Evolutionary conservation across 2,329 filamentous ascomycete species (phyloP), one percentile per base, ranked within the genome.

Genomic region (Nothophaeocryptopus gaeumannii): DNA sequence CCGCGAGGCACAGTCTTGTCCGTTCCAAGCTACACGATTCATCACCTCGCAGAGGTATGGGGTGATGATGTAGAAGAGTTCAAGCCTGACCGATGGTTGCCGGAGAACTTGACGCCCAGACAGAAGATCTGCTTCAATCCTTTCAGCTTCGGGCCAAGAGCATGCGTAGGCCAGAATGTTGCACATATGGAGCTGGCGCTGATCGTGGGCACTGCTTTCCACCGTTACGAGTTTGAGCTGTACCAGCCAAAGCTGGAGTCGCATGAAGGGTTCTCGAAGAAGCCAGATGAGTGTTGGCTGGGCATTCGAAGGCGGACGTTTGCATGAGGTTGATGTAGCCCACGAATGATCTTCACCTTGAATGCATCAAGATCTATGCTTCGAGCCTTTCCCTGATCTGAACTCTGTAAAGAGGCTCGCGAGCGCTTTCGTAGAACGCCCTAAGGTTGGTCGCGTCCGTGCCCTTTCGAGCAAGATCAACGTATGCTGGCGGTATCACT

Each of bases 121-220:
- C 63, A 65, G 52, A 68, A 68, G 51, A 63, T 63, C 40, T 58
- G 58, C n/a, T 70, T 69, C 47, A 66, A 67, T 34, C 65, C 66
- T 4, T 70, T 71, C 48, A 67, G 62, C 26, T 67, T 66, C 41
- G 68, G 67, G 0, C 67, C 68, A 0, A 53, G 68, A n/a, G 67
- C 67, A 13, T 70, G 67, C 48, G 66, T 70, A 38, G 67, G 67
- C 2, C 64, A 65, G 38, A 70, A 71, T 49, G 61, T 71, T 2
- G 68, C 68, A 2, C 58, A 66, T 10, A 70, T 70, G 63, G 66
- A 68, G 33, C 46, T 70, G 45, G 57, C 64, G 12, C 49, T 70
- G 33, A 68, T 67, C 42, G 57, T 69, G 29, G 65, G 61, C 8
- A 63, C 59, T 7, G 55, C 59, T 12, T 61, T 61, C 38, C 54